These are phyloP conservation scores for Chamaecyparis obtusa DNA, from an alignment of 75 land plant species.

Conservation along the genomic window DNA sequence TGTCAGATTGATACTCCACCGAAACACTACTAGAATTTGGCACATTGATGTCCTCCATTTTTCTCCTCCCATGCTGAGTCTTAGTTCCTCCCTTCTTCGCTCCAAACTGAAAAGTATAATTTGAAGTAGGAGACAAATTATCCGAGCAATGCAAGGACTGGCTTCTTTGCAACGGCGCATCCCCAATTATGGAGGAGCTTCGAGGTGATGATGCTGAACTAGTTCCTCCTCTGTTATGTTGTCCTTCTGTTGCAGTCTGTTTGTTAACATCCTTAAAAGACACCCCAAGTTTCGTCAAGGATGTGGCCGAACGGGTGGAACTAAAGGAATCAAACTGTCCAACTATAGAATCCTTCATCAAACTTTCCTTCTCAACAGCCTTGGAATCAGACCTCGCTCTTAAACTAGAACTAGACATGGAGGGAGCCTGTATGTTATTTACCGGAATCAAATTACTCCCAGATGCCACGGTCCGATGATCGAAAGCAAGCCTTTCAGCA, in stretches of 20 bases:
- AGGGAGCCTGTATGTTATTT: neutral
- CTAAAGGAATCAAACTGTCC: neutral
- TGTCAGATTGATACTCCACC: neutral
- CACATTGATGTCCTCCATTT: conserved; percentile 16
- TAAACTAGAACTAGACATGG: neutral
- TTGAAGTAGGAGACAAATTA: conserved; percentile 11
- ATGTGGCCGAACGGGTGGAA: neutral
- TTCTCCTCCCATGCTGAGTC: conserved; percentile 4
- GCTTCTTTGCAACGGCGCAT: neutral
- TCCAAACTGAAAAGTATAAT: conserved; percentile 34
- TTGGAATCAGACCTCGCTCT: neutral
- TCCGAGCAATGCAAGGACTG: neutral
- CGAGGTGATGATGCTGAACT: neutral
- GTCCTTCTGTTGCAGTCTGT: neutral
- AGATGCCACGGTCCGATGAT: neutral
- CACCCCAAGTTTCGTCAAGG: neutral
- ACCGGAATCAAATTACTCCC: neutral
- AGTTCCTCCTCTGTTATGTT: neutral
- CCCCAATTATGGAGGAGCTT: neutral
- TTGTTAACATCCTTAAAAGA: neutral
- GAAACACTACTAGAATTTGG: neutral
- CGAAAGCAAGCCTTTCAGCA: neutral
- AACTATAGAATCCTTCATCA: neutral
- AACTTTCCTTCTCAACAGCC: neutral
- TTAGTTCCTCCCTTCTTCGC: conserved; percentile 30